Evolutionary conservation across 2,329 filamentous ascomycete species (phyloP).

Genomic region (Colletotrichum trifolii): DNA sequence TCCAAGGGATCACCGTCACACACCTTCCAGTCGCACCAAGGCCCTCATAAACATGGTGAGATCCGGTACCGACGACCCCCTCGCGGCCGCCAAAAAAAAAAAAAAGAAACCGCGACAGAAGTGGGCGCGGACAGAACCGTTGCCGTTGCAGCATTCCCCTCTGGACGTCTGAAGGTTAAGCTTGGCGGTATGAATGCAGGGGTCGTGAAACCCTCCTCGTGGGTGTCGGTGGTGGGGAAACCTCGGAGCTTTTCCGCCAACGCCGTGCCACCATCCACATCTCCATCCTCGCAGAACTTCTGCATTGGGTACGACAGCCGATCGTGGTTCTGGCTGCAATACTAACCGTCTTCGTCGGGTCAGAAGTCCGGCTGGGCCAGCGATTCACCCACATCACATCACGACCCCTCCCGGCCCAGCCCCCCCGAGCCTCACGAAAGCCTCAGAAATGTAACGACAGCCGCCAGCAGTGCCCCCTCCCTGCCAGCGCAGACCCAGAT

Average conservation of each 20-base stretch:
- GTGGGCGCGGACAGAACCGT: conserved; percentile 25
- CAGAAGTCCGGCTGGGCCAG: background rate
- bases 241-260: conserved; percentile 28
- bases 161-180: conserved; percentile 31
- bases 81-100: background rate
- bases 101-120: conserved; percentile 5
- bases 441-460: conserved; percentile 21
- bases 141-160: conserved; percentile 23
- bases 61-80: too few relatives aligned
- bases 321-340: background rate
- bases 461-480: conserved; percentile 11
- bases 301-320: background rate
- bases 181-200: conserved; percentile 34
- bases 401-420: background rate
- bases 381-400: too few relatives aligned
- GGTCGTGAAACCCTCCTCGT: conserved; percentile 33
- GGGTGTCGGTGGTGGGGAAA: conserved; percentile 9
- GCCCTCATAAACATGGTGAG: too few relatives aligned
- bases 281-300: background rate
- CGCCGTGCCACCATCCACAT: background rate
- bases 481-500: conserved; percentile 11
- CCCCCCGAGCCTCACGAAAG: conserved; percentile 17
- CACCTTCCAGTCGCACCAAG: conserved; percentile 3
- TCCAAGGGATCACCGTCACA: conserved; percentile 25
- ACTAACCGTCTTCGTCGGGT: background rate